phyloP scores from a whole-genome alignment of 768 basidiomycete species.

The Mycena amicta region DNA sequence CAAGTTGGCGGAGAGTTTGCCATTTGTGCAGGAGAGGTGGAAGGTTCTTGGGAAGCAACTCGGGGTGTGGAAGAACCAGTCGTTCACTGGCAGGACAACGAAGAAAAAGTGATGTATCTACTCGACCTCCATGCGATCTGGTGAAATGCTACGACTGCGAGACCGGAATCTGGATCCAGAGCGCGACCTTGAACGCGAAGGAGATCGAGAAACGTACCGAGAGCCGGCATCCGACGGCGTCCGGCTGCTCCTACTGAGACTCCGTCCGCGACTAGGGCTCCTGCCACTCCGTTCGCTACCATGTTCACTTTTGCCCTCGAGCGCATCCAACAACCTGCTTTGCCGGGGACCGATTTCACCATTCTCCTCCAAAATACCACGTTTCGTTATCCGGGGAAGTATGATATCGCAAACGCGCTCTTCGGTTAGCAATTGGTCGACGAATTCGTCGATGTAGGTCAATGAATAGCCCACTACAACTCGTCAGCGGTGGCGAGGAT shows the following conservation, averaged over 20 bases:
- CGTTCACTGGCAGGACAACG: slow-evolving; percentile 27
- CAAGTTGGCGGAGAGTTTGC: slow-evolving; percentile 49
- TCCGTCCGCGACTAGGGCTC: slow-evolving; percentile 40
- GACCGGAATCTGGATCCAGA: slow-evolving; percentile 16
- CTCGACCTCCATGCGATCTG: slow-evolving; percentile 18
- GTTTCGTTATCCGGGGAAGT: slow-evolving; percentile 84
- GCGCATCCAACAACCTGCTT: slow-evolving; percentile 84
- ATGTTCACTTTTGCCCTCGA: slow-evolving; percentile 72
- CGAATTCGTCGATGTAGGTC: slow-evolving; percentile 90
- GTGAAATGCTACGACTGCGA: slow-evolving; percentile 20
- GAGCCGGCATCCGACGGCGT: slow-evolving; percentile 51
- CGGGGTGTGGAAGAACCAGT: slow-evolving; percentile 53
- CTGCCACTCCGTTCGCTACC: slow-evolving; percentile 46
- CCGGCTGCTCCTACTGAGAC: slow-evolving; percentile 25
- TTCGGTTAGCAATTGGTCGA: slow-evolving; percentile 79
- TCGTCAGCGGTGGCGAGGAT: too few species aligned
- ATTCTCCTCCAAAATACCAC: slow-evolving; percentile 87
- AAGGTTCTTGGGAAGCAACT: slow-evolving; percentile 63
- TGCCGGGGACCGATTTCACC: slow-evolving; percentile 85
- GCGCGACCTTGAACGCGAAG: slow-evolving; percentile 46
- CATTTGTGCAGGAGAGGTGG: slow-evolving; percentile 74
- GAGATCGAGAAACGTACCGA: slow-evolving; percentile 69
- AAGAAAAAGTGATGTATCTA: background rate
- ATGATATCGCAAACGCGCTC: slow-evolving; percentile 98
- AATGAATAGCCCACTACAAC: slow-evolving; percentile 78